These are phyloP conservation scores for Sordariomycetes sp. DNA, from an alignment of 2,329 filamentous ascomycete species.

Conservation along the genomic window DNA sequence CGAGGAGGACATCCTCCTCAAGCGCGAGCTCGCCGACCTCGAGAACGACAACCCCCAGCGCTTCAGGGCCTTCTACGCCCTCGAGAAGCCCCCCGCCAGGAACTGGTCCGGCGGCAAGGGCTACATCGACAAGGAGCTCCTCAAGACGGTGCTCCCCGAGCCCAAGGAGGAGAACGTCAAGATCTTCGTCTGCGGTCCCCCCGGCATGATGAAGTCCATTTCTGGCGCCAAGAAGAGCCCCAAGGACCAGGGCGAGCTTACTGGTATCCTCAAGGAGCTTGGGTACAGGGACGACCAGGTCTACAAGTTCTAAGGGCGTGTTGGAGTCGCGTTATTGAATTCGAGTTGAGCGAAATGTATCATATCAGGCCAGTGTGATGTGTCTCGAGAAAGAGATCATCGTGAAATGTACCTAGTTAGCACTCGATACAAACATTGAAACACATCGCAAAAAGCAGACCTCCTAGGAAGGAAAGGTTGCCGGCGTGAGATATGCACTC, in stretches of 20 bases:
- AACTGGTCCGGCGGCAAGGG: slow-evolving; percentile 68
- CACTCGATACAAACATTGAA: neutral
- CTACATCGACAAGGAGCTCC: slow-evolving; percentile 74
- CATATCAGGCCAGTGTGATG: neutral
- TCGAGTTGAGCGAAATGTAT: slow-evolving; percentile 1
- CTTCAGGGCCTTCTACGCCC: slow-evolving; percentile 88
- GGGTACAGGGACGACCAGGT: slow-evolving; percentile 65
- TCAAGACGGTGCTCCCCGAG: slow-evolving; percentile 91
- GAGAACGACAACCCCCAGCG: slow-evolving; percentile 93
- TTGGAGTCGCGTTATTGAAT: neutral
- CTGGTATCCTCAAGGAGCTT: slow-evolving; percentile 68
- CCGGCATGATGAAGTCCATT: slow-evolving; percentile 84
- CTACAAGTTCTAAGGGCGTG: slow-evolving; percentile 64
- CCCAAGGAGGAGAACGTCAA: slow-evolving; percentile 89
- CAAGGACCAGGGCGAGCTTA: slow-evolving; percentile 85
- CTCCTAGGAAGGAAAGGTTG: neutral
- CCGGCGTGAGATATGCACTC: neutral
- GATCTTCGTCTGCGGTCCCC: slow-evolving; percentile 91
- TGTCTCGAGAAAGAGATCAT: neutral
- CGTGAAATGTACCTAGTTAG: too few relatives aligned
- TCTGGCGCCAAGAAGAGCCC: slow-evolving; percentile 83
- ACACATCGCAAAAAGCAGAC: neutral
- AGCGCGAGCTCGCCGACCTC: slow-evolving; percentile 69
- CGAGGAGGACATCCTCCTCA: slow-evolving; percentile 85
- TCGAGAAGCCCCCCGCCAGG: slow-evolving; percentile 73